These are phyloP conservation scores for Rubia tinctorum DNA, from an alignment of 305 asterid genomes.

Conservation along the genomic window DNA sequence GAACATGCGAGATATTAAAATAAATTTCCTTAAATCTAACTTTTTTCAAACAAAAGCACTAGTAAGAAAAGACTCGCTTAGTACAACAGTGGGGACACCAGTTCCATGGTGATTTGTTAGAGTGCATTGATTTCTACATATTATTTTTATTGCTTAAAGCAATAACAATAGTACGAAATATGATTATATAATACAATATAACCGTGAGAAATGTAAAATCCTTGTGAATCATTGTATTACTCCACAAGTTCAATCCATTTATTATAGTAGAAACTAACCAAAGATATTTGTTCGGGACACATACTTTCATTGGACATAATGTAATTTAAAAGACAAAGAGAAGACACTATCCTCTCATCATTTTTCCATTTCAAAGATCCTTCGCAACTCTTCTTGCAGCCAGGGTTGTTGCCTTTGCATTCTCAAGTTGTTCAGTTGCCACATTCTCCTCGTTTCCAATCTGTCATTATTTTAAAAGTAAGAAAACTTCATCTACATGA, in stretches of 20 bases:
- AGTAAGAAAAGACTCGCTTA: too few relatives aligned
- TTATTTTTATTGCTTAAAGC: too few relatives aligned
- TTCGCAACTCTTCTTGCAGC: neutral
- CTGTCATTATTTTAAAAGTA: neutral
- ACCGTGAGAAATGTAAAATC: neutral
- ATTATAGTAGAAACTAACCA: neutral
- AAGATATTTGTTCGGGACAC: neutral
- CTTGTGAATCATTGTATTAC: neutral
- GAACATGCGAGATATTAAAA: too few relatives aligned
- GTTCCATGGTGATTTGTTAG: too few relatives aligned
- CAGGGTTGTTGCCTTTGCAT: neutral
- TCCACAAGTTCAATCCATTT: neutral
- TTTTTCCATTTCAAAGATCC: neutral
- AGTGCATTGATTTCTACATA: too few relatives aligned
- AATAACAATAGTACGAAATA: too few relatives aligned
- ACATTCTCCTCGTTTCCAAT: neutral
- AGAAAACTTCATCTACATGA: neutral
- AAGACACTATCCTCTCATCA: neutral
- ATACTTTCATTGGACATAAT: neutral
- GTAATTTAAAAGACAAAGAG: neutral
- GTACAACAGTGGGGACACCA: too few relatives aligned
- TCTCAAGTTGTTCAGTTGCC: neutral
- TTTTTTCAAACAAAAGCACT: too few relatives aligned
- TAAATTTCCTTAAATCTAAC: too few relatives aligned
- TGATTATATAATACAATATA: too few relatives aligned